These are phyloP conservation scores for Mrakia frigida DNA, from an alignment of 768 basidiomycete genomes.

Conservation along the genomic window DNA sequence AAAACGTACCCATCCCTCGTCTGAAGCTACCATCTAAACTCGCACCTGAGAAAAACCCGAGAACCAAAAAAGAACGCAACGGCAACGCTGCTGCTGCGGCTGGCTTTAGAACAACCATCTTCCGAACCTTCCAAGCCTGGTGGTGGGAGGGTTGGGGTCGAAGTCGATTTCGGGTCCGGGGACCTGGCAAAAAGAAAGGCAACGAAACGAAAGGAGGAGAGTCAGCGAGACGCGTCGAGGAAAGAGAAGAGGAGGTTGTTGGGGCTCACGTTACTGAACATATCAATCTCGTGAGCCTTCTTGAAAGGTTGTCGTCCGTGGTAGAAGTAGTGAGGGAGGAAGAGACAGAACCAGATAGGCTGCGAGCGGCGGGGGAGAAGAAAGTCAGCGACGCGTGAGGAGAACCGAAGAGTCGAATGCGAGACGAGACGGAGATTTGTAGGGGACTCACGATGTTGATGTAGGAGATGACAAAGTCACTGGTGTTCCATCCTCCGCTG, in stretches of 20 bases:
- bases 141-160: constrained; percentile 28
- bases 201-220: constrained; percentile 14
- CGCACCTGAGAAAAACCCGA: too few relatives aligned
- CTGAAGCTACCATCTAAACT: too few relatives aligned
- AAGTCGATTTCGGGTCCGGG: constrained; percentile 30
- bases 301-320: constrained; percentile 28
- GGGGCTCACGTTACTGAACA: constrained; percentile 32
- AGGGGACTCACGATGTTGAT: constrained; percentile 35
- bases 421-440: neutral
- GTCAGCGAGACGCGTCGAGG: neutral
- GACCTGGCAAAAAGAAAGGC: neutral
- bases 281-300: constrained; percentile 33
- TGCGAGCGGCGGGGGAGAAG: neutral
- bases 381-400: neutral
- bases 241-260: neutral
- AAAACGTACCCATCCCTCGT: too few relatives aligned
- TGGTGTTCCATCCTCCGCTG: constrained; percentile 34
- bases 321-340: constrained; percentile 33
- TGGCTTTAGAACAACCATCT: constrained; percentile 19
- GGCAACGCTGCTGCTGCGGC: neutral
- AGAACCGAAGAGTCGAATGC: neutral
- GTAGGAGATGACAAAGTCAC: constrained; percentile 37
- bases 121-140: constrained; percentile 20
- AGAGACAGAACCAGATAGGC: constrained; percentile 15
- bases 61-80: too few relatives aligned